These are phyloP conservation scores for Trichoderma sp. DNA, from an alignment of 2,329 filamentous ascomycete species.

Conservation along the genomic window DNA sequence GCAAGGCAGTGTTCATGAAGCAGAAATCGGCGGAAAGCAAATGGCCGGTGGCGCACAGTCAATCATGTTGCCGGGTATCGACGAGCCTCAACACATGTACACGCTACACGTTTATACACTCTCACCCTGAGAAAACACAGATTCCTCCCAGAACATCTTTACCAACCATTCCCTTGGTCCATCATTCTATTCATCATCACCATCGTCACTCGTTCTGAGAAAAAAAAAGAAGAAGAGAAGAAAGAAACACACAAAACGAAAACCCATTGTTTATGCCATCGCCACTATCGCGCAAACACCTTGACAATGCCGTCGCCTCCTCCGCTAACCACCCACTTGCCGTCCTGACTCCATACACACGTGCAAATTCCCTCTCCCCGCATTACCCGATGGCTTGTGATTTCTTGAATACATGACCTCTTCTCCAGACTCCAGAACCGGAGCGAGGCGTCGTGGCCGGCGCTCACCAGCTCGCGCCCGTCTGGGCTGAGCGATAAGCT, in stretches of 20 bases:
- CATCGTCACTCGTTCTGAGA: not conserved
- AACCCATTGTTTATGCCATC: not conserved
- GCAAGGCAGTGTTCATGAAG: not conserved
- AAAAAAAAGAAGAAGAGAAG: not conserved
- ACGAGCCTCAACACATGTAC: slow-evolving; percentile 27
- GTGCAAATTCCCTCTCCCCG: slow-evolving; percentile 91
- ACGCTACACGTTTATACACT: slow-evolving; percentile 16
- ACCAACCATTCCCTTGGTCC: slow-evolving; percentile 1
- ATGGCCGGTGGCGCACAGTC: not conserved
- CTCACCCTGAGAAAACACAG: not conserved
- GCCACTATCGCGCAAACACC: slow-evolving; percentile 65
- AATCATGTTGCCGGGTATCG: slow-evolving; percentile 34
- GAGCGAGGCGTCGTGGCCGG: slow-evolving; percentile 90
- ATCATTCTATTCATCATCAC: slow-evolving; percentile 11
- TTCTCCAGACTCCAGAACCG: slow-evolving; percentile 98
- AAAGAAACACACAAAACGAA: not conserved
- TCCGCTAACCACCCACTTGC: slow-evolving; percentile 88
- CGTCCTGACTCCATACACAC: slow-evolving; percentile 94
- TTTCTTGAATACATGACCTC: slow-evolving; percentile 90
- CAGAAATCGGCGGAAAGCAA: not conserved
- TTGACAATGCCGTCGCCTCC: slow-evolving; percentile 96
- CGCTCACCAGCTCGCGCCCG: slow-evolving; percentile 89
- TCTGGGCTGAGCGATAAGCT: slow-evolving; percentile 89
- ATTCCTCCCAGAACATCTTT: not conserved
- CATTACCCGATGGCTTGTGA: slow-evolving; percentile 91